Base-by-base conservation (phyloP, 352 stramenopile species). In the Globisporangium echinulatum region DNA sequence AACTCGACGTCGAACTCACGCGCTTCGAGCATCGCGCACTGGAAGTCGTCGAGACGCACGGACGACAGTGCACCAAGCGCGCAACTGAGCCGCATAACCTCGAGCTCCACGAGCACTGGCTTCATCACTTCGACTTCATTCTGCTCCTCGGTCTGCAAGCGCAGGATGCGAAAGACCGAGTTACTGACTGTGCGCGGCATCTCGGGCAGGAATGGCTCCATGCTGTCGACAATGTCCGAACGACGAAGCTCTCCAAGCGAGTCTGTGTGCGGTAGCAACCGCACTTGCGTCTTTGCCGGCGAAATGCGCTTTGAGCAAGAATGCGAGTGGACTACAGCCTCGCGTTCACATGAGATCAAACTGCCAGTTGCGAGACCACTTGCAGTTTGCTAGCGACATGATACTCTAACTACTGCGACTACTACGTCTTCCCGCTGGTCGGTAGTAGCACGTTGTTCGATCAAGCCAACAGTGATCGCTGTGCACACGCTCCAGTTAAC, bases 41-140 rank as follows among this genome's bases (percentile, higher is more conserved):
- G 68, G 40, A 86, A 86, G 19, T 89, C 75, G 36, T 75, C 77
- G 7, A 59, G 36, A 25, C 66, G 76, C 25, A 82, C 66, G 1
- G 53, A 71, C 3, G 70, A 65, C 25, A 88, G 44, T 67, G 79
- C 71, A 25, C 74, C 73, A 0, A 92, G 63, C 36, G 66, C 66
- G 19, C 63, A 76, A 53, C 82, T 75, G 46, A 92, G 59, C 1
- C 79, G 75, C 59, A 89, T 71, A 5, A 93, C 69, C 36, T 91
- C 81, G 40, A 79, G 38, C 44, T 91, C 83, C 7, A 75, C 65
- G 19, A 91, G 58, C 37, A 90, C 72, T 0, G 79, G 76, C 47
- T 93, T 90, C 33, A 87, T 55, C 5, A 89, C 70, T 56, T 84
- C 75, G 5, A 78, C 74, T 53, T 79, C 76, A 43, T 90, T 87